These are phyloP conservation scores for Aspergillus affinis DNA, from an alignment of 495 filamentous ascomycete genomes.

Conservation along the genomic window DNA sequence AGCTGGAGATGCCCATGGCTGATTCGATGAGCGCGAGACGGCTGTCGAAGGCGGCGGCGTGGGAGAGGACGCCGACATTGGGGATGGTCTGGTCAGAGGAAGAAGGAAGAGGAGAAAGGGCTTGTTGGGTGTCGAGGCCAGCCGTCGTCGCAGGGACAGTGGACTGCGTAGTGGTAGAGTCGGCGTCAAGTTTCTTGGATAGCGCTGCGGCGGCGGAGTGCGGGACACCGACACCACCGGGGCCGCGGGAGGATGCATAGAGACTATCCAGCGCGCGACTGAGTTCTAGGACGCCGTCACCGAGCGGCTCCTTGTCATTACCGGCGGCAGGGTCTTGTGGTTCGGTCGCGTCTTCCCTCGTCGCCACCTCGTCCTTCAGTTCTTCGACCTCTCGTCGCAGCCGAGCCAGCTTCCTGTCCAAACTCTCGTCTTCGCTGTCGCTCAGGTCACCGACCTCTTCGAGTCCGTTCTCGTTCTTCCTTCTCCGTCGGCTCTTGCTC, in stretches of 20 bases:
- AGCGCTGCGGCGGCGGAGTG: slow-evolving; percentile 39
- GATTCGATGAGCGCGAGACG: slow-evolving; percentile 77
- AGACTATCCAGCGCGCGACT: slow-evolving; percentile 62
- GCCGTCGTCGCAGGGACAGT: slow-evolving; percentile 4
- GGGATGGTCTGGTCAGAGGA: slow-evolving; percentile 4
- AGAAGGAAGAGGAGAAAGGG: slow-evolving; percentile 2
- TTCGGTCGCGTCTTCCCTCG: slow-evolving; percentile 19
- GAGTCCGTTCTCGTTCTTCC: slow-evolving; percentile 50
- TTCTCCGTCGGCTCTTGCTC: slow-evolving; percentile 63
- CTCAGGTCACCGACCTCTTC: slow-evolving; percentile 65
- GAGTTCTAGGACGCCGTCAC: slow-evolving; percentile 56
- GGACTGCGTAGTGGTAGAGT: slow-evolving; percentile 9
- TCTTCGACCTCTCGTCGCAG: slow-evolving; percentile 77
- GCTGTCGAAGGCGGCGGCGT: slow-evolving; percentile 83
- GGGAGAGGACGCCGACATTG: slow-evolving; percentile 57
- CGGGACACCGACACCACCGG: slow-evolving; percentile 11
- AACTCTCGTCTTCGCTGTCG: slow-evolving; percentile 68
- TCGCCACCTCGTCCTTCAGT: slow-evolving; percentile 62
- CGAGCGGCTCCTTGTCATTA: slow-evolving; percentile 31
- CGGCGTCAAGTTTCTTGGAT: slow-evolving; percentile 33
- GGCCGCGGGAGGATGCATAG: slow-evolving; percentile 43
- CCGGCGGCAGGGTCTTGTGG: slow-evolving; percentile 26
- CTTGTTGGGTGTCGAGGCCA: not conserved
- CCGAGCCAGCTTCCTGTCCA: slow-evolving; percentile 75
- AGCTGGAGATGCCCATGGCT: slow-evolving; percentile 72